These are phyloP conservation scores for Neofusicoccum umdonicola DNA, from an alignment of 2,329 filamentous ascomycete species.

Conservation along the genomic window DNA sequence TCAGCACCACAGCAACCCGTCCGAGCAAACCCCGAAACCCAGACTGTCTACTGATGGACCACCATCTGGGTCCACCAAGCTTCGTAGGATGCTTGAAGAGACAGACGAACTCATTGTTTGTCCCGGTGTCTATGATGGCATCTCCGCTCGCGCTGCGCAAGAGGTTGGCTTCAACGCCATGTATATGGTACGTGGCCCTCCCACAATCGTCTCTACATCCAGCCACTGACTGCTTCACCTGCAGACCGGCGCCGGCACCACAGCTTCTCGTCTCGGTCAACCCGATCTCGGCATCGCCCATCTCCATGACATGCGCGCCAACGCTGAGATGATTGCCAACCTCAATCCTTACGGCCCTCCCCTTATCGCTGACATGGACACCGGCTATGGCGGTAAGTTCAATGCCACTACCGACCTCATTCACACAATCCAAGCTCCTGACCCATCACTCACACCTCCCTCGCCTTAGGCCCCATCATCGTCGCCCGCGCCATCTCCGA, in stretches of 20 bases:
- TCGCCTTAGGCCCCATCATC: conserved; percentile 42
- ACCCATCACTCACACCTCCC: conserved; percentile 42
- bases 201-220: neutral
- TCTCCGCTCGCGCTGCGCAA: conserved; percentile 63
- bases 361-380: conserved; percentile 61
- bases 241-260: conserved; percentile 62
- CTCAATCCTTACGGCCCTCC: conserved; percentile 54
- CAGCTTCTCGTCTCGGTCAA: conserved; percentile 60
- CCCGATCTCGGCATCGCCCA: conserved; percentile 63
- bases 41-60: neutral
- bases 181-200: conserved; percentile 58
- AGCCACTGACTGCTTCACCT: neutral
- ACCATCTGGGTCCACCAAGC: neutral
- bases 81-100: conserved; percentile 32
- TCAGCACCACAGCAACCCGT: neutral
- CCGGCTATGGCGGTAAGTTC: neutral
- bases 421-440: conserved; percentile 59
- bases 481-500: conserved; percentile 45
- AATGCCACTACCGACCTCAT: conserved; percentile 52
- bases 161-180: conserved; percentile 60
- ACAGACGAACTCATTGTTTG: conserved; percentile 49
- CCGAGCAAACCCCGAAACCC: neutral
- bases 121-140: conserved; percentile 67
- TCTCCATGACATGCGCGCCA: conserved; percentile 60
- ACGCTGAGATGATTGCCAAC: conserved; percentile 63